Evolutionary conservation across 768 basidiomycete genomes (phyloP).

Genomic region (Kwoniella sp.): DNA sequence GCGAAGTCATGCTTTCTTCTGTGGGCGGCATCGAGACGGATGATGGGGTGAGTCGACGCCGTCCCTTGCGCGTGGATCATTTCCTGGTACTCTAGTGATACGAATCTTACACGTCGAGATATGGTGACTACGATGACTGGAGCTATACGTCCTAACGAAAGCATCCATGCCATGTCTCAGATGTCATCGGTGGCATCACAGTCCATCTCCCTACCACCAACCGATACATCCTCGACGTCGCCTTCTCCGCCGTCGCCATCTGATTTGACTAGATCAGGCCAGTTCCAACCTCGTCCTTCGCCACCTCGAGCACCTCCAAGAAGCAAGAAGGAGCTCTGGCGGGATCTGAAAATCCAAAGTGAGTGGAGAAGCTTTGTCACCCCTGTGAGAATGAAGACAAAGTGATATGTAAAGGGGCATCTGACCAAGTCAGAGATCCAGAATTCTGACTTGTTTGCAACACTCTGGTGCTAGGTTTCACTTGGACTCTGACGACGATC

Average conservation of each 20-base stretch:
- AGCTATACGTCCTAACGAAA: no score
- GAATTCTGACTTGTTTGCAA: background rate
- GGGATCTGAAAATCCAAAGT: slow-evolving; percentile 87
- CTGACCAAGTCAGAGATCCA: background rate
- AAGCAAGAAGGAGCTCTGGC: slow-evolving; percentile 67
- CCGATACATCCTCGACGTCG: slow-evolving; percentile 45
- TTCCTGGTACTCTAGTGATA: no score
- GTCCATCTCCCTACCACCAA: slow-evolving; percentile 46
- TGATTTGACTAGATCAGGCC: slow-evolving; percentile 33
- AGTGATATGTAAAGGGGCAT: no score
- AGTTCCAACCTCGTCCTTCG: slow-evolving; percentile 24
- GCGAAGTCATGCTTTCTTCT: slow-evolving; percentile 20
- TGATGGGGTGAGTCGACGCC: slow-evolving; percentile 36
- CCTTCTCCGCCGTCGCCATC: slow-evolving; percentile 43
- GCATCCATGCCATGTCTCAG: slow-evolving; percentile 21
- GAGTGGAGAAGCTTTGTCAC: slow-evolving; percentile 52
- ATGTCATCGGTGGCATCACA: slow-evolving; percentile 42
- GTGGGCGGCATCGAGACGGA: slow-evolving; percentile 33
- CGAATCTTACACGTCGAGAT: no score
- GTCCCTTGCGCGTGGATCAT: no score
- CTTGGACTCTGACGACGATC: slow-evolving; percentile 79
- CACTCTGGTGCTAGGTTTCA: no score
- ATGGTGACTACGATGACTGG: no score
- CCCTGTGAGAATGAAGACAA: no score
- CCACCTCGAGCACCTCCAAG: slow-evolving; percentile 20